Percentiles rank a stretch among this genome's conserved stretches.
These are phyloP conservation scores for Apiotrichum akiyoshidainum DNA, from an alignment of 1,284 basidiomycete species.

Conservation along the genomic window DNA sequence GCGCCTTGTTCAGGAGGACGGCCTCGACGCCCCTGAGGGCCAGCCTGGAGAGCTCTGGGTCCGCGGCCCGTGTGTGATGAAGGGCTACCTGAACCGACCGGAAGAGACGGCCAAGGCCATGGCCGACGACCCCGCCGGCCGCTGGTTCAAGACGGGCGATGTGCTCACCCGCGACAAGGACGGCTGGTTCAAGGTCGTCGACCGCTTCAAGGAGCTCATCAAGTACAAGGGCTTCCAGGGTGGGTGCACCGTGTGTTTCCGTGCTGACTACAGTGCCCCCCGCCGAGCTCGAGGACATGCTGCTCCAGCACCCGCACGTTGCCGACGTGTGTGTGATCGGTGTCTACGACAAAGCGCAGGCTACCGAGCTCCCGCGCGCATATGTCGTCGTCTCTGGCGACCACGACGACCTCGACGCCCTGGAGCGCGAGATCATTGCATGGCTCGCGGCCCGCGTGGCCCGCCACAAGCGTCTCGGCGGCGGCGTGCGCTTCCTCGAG, in stretches of 20 bases:
- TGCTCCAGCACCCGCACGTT: constrained; percentile 67
- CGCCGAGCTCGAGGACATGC: constrained; percentile 71
- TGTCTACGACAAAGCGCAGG: constrained; percentile 60
- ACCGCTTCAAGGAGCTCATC: constrained; percentile 70
- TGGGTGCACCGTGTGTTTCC: constrained; percentile 43
- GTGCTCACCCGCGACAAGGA: constrained; percentile 60
- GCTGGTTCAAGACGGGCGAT: constrained; percentile 84
- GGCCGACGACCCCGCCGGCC: constrained; percentile 29
- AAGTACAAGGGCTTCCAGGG: constrained; percentile 61
- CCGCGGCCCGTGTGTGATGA: constrained; percentile 74
- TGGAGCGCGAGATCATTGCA: constrained; percentile 56
- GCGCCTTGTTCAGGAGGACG: constrained; percentile 59
- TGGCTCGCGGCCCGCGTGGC: constrained; percentile 62
- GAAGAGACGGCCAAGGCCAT: constrained; percentile 61
- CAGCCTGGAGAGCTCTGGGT: constrained; percentile 76
- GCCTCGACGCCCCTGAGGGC: constrained; percentile 55
- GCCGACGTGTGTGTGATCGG: constrained; percentile 70
- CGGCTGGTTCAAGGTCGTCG: constrained; percentile 53
- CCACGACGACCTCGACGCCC: constrained; percentile 47
- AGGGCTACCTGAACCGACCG: constrained; percentile 64
- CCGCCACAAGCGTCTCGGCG: constrained; percentile 53
- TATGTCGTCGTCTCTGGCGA: constrained; percentile 61
- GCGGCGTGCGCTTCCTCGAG: constrained; percentile 52
- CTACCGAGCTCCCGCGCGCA: constrained; percentile 68
- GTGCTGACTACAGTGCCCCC: constrained; percentile 61